Evolutionary conservation across 108 stramenopile genomes (phyloP).

Genomic region (Stephanodiscus triporus): DNA sequence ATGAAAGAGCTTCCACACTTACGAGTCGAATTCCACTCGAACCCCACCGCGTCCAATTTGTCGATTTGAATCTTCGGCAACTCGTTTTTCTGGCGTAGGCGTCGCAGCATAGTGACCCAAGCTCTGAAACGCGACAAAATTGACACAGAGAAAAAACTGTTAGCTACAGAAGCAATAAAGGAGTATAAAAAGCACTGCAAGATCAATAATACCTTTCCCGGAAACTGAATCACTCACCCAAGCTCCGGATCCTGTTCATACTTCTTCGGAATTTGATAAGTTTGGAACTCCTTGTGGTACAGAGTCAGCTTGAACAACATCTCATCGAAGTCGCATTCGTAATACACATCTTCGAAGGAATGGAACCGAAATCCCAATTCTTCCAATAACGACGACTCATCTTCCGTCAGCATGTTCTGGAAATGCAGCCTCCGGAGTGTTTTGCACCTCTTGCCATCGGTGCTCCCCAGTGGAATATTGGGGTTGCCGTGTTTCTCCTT

Average conservation of each 20-base stretch:
- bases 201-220: too few species aligned
- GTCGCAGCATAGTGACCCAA: slow-evolving; percentile 84
- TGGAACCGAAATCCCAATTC: slow-evolving; percentile 68
- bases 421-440: slow-evolving; percentile 67
- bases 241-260: slow-evolving; percentile 77
- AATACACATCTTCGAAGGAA: slow-evolving; percentile 79
- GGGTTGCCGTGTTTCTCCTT: slow-evolving; percentile 69
- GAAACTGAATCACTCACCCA: slow-evolving; percentile 25
- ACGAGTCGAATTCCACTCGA: slow-evolving; percentile 72
- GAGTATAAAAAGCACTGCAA: too few species aligned
- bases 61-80: slow-evolving; percentile 59
- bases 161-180: not conserved
- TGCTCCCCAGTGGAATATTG: slow-evolving; percentile 75
- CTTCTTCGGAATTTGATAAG: slow-evolving; percentile 86
- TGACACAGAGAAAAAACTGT: not conserved
- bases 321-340: slow-evolving; percentile 77
- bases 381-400: slow-evolving; percentile 56
- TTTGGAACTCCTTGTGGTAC: slow-evolving; percentile 54
- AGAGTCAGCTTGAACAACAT: slow-evolving; percentile 55
- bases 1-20: slow-evolving; percentile 83
- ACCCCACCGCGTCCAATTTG: slow-evolving; percentile 58
- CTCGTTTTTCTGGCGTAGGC: slow-evolving; percentile 46
- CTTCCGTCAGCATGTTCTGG: slow-evolving; percentile 66
- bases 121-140: slow-evolving; percentile 18
- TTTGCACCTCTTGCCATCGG: slow-evolving; percentile 69